A percentile compares a stretch with the other conserved stretches of the same genome.
Conservation (phyloP, 2,329 filamentous ascomycete genomes). For the Calonectria henricotiae region DNA sequence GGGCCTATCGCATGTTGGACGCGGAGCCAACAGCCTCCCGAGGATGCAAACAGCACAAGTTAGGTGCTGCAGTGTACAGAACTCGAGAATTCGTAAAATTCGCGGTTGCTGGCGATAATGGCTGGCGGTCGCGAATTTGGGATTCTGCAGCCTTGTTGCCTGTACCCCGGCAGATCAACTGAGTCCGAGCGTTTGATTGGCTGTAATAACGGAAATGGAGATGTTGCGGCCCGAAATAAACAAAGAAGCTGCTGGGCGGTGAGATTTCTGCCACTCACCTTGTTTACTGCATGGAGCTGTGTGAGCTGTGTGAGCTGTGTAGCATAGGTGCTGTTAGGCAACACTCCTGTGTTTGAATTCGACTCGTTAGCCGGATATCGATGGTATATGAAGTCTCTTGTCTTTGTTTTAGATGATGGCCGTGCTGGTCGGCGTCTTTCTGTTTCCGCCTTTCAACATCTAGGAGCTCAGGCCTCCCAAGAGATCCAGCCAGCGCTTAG, state of each 20-base stretch:
- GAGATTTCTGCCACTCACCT: constrained; percentile 56
- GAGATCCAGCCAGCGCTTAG: constrained; percentile 20
- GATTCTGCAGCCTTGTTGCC: constrained; percentile 57
- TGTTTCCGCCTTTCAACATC: constrained; percentile 11
- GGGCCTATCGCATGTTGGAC: constrained; percentile 66
- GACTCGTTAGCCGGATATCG: background rate
- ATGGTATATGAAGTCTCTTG: background rate
- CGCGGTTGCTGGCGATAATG: constrained; percentile 48
- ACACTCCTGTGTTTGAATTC: constrained; percentile 21
- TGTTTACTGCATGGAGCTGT: constrained; percentile 36
- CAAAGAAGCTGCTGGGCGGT: constrained; percentile 54
- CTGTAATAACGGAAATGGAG: constrained; percentile 39
- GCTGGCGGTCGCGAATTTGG: constrained; percentile 52
- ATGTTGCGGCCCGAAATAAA: constrained; percentile 52
- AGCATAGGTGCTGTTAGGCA: constrained; percentile 19
- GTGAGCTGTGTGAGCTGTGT: constrained; percentile 3
- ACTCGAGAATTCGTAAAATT: constrained; percentile 46
- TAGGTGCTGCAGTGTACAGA: constrained; percentile 48
- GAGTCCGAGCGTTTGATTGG: constrained; percentile 51
- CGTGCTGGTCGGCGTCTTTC: constrained; percentile 11
- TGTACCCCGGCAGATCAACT: constrained; percentile 46
- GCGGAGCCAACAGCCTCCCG: constrained; percentile 42
- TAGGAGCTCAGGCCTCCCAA: constrained; percentile 33
- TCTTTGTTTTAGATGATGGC: constrained; percentile 21
- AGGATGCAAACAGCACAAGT: constrained; percentile 45